Percentiles rank a stretch among this genome's conserved stretches.
Evolutionary conservation across 2,329 filamentous ascomycete species (phyloP).

Genomic region (Penicillium glabrum): DNA sequence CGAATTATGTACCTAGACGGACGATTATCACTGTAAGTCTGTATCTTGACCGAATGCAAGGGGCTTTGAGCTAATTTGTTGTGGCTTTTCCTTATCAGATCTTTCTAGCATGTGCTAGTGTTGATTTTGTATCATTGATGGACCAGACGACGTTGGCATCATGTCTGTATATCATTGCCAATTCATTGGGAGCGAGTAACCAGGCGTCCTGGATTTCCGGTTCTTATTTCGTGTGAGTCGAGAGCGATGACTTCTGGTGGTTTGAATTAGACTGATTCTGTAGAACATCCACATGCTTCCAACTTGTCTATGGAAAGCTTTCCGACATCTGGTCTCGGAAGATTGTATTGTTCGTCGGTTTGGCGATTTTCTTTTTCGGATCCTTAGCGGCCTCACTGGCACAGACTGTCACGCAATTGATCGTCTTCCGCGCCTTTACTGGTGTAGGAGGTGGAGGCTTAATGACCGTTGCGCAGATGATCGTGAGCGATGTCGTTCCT

Average conservation of each 20-base stretch:
- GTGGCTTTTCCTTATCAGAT: conserved; percentile 41
- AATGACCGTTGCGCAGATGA: conserved; percentile 59
- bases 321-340: conserved; percentile 64
- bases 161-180: conserved; percentile 57
- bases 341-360: conserved; percentile 54
- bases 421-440: conserved; percentile 60
- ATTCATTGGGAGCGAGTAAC: conserved; percentile 49
- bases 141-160: conserved; percentile 59
- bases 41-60: not conserved
- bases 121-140: conserved; percentile 57
- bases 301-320: conserved; percentile 62
- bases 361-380: conserved; percentile 55
- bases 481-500: conserved; percentile 61
- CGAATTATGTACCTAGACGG: conserved; percentile 54
- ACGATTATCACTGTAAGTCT: conserved; percentile 53
- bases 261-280: not conserved
- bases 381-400: conserved; percentile 62
- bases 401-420: conserved; percentile 56
- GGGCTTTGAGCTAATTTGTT: not conserved
- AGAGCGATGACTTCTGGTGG: not conserved
- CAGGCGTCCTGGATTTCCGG: conserved; percentile 57
- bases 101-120: conserved; percentile 57
- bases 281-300: conserved; percentile 67
- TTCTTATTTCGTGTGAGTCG: conserved; percentile 57
- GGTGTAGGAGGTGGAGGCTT: conserved; percentile 64